Conservation (phyloP, 2,329 filamentous ascomycete species). For the Aureobasidium melanogenum region DNA sequence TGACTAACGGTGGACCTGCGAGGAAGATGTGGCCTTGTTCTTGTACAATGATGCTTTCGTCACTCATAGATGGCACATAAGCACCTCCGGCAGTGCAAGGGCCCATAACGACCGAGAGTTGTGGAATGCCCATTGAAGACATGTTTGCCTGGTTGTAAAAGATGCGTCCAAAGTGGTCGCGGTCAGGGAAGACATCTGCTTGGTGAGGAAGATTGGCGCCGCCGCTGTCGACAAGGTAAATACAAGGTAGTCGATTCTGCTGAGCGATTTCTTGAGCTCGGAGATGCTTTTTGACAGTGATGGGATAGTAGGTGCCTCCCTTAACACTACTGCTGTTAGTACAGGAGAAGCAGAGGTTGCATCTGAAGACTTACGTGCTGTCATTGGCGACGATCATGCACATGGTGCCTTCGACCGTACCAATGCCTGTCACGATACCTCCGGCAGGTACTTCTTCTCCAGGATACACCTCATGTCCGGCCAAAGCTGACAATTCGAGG, state of each 20-base stretch:
- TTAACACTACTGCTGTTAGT: conserved; percentile 52
- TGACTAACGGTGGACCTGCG: conserved; percentile 86
- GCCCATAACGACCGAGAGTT: conserved; percentile 94
- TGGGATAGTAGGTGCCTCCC: conserved; percentile 91
- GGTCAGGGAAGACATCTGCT: conserved; percentile 89
- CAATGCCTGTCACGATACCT: conserved; percentile 87
- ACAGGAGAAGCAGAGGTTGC: not conserved
- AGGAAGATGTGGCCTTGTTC: conserved; percentile 97
- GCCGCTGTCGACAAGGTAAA: conserved; percentile 93
- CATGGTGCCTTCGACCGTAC: conserved; percentile 78
- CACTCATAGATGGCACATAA: conserved; percentile 94
- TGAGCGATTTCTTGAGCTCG: conserved; percentile 83
- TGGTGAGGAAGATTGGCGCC: conserved; percentile 93
- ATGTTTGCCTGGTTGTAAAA: conserved; percentile 98
- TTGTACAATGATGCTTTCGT: conserved; percentile 93
- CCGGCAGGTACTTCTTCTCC: conserved; percentile 82
- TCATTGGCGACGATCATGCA: conserved; percentile 95
- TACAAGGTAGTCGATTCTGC: conserved; percentile 76
- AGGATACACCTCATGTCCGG: conserved; percentile 75
- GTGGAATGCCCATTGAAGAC: conserved; percentile 80
- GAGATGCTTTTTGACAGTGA: conserved; percentile 96
- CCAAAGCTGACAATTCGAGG: conserved; percentile 85
- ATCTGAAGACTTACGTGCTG: conserved; percentile 50
- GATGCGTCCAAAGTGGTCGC: conserved; percentile 91
- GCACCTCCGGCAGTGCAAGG: conserved; percentile 93